Base-by-base conservation (phyloP, 148 eudicot species). In the Rhododendron ferrugineum region DNA sequence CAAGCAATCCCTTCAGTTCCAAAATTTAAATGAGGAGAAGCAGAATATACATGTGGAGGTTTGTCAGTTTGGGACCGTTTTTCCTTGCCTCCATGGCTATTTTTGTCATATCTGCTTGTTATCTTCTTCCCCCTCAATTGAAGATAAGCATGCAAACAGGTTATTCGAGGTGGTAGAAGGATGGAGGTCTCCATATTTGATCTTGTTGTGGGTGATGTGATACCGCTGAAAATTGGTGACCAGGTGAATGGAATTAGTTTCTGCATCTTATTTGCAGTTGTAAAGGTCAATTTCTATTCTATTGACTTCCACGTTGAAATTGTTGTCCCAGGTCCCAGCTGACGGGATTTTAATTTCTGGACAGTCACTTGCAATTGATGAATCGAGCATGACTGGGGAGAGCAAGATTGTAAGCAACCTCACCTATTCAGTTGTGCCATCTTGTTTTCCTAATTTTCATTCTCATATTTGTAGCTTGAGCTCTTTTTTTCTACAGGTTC, bases 31-130 rank as follows among this genome's bases (percentile, higher is more conserved):
- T 81, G 95, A 95, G 78, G 98, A 95, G 92, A 97, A 97, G 90
- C 93, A 95, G 72, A 95, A 97, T 88, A 97, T 95, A 91, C 99
- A 95, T 78, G 64, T 96, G 89, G 99, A 96, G 99, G 99, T 95
- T 82, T 80, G 91, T 79, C 49, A 52, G 74, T 88, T 62, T 54
- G 28, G 26, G 16, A 75, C 20, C 40, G 1, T 66, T 32, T 1
- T 8, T 16, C 16, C n/a, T 32, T 44, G 32, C 22, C 42, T 72
- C 40, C 44, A 23, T 15, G 1, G 5, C 60, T 18, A 20, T 23
- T 26, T 9, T 81, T 37, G 13, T 82, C 20, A 11, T 62, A 23
- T 50, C 75, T 7, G 11, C 11, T 44, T 40, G 18, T 7, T 54
- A 22, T 74, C 16, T 22, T 34, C 30, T 54, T 68, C 44, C 30